Evolutionary conservation across 163 green algal species (phyloP), one percentile per base, ranked within the genome.

Genomic region (Scenedesmus sp.): DNA sequence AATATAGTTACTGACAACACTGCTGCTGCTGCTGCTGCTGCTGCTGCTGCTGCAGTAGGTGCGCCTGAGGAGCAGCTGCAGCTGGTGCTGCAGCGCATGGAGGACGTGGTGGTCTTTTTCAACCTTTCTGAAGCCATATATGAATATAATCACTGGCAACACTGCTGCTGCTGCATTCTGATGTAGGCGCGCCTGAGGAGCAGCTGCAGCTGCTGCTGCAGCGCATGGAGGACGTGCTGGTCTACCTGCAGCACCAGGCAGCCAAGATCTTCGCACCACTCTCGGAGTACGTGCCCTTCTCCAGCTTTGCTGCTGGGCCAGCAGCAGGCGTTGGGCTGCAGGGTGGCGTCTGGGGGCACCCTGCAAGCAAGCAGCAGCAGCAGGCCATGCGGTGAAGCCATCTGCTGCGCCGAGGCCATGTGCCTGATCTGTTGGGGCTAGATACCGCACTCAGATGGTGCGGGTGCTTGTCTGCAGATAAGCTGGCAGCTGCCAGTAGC

Each of bases 31-130:
- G n/a, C n/a, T n/a, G n/a, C n/a, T 8, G 59, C 59, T 10, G 7
- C 8, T 64, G 59, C 9, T 64, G 7, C 8, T 64, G 59, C 59
- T 10, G 20, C 70, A 79, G 46, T 23, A 79, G 70, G 70, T 4
- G 88, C 88, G 16, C 60, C 88, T 15, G 92, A 94, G 54, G 90
- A 95, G 56, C 88, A 93, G 91, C 88, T 94, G 59, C 62, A 67
- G 62, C 82, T 90, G 82, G 82, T 92, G 56, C 6, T 76, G 26
- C n/a, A 10, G 82, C 89, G 89, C 2, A 26, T 89, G 82, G 89
- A 92, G 26, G 89, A 90, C 56, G 4, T 92, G 82, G 23, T 92
- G 67, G 66, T 77, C 81, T 46, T 59, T 20, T 6, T 1, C 2
- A 64, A 86, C 54, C 54, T 91, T 8, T 91, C 87, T 54, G 54